Evolutionary conservation across 306 rosid species (phyloP).

Genomic region (Lupinus albus): DNA sequence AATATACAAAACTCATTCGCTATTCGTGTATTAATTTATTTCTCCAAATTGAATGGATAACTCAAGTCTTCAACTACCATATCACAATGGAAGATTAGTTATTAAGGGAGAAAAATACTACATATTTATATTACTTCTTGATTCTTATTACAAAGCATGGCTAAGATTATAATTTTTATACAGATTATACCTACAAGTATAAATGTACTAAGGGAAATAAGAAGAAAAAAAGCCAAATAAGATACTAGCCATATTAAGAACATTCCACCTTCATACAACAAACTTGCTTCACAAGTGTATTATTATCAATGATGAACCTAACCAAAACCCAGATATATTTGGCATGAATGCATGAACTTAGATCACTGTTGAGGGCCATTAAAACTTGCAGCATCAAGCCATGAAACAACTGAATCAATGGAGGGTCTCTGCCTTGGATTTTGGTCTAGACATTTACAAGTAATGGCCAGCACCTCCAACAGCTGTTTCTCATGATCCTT

Average conservation of each 20-base stretch:
- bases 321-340: conserved; percentile 34
- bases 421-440: conserved; percentile 79
- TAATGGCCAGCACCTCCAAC: conserved; percentile 59
- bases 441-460: conserved; percentile 69
- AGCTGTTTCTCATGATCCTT: conserved; percentile 65
- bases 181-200: conserved; percentile 47
- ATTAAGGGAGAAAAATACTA: neutral
- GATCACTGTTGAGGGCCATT: conserved; percentile 44
- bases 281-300: conserved; percentile 51
- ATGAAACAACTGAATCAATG: conserved; percentile 65
- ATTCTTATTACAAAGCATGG: conserved; percentile 33
- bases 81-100: neutral
- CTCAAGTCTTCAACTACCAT: neutral
- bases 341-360: conserved; percentile 30
- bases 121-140: conserved; percentile 25
- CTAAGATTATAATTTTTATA: conserved; percentile 46
- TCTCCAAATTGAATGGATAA: conserved; percentile 8
- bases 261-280: conserved; percentile 42
- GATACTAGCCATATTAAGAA: conserved; percentile 34
- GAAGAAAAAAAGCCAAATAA: conserved; percentile 19
- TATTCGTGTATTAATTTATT: too few relatives aligned
- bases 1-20: too few relatives aligned
- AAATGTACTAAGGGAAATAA: conserved; percentile 34
- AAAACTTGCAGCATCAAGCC: conserved; percentile 68
- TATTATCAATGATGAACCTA: conserved; percentile 34